phyloP scores from a whole-genome alignment of 1,284 basidiomycete genomes.

The Cerioporus squamosus region DNA sequence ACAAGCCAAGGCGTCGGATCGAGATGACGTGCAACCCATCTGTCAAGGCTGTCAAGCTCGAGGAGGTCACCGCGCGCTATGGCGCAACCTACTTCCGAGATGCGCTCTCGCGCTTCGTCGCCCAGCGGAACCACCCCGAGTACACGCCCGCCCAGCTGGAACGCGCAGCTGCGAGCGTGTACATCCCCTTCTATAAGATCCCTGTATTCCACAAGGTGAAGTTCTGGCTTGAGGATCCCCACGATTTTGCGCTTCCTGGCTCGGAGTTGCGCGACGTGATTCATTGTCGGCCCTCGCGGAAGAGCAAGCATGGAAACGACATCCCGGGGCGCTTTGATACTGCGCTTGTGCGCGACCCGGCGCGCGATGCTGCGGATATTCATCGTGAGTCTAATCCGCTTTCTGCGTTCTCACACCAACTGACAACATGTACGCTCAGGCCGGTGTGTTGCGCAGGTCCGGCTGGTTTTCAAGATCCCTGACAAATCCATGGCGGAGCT shows the following conservation, averaged over 20 bases:
- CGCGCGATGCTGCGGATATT: not conserved
- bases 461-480: conserved; percentile 19
- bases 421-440: conserved; percentile 6
- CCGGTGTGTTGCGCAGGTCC: conserved; percentile 21
- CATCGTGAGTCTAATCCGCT: conserved; percentile 3
- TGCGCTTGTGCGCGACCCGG: conserved; percentile 8
- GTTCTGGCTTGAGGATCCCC: not conserved
- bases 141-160: not conserved
- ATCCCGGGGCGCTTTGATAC: conserved; percentile 24
- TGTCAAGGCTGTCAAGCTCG: not conserved
- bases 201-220: not conserved
- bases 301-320: conserved; percentile 1
- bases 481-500: not conserved
- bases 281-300: conserved; percentile 12
- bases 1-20: not conserved
- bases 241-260: not conserved
- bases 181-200: not conserved
- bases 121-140: not conserved
- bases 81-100: not conserved
- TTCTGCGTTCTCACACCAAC: too few species aligned
- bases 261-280: conserved; percentile 5
- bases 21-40: not conserved
- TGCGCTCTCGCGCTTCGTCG: not conserved
- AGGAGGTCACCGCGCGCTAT: not conserved
- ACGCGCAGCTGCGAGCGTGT: not conserved